Base-by-base conservation (phyloP, 1,139 yeast genomes). In the Suhomyces chickasaworum region DNA sequence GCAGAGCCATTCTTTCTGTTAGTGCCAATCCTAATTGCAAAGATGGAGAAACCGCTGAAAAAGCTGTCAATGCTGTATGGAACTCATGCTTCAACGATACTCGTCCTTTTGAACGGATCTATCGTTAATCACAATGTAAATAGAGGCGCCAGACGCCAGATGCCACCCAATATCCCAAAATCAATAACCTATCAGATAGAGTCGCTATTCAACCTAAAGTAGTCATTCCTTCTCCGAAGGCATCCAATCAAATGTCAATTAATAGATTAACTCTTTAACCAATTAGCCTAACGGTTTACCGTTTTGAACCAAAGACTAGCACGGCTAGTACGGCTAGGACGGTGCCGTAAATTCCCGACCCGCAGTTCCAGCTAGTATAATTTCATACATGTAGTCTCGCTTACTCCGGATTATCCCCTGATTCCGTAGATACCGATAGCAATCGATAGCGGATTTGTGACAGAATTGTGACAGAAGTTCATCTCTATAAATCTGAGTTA, bases 81-180 rank as follows among this genome's bases (percentile, higher is more conserved):
- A 87, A 85, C 53, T 85, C 95, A 29, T 93, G 99, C 63, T 95
- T 90, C 63, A 84, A 84, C 59, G 99, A 93, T 63, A 93, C 99
- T 2, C 75, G 99, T 57, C 99, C 99, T 0, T 93, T 89, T 66
- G 99, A 93, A 59, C 84, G 89, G 59, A 90, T 91, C 25, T 91
- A 89, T 62, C 73, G 86, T 54, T 86, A 17, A 29, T 5, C 3
- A 13, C 7, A 15, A 12, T 29, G 32, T 29, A 29, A 12, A 29
- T 29, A 29, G 32, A 15, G 32, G 32, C 32, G 32, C 32, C 32
- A 29, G 17, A 3, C 32, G 32, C 32, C 32, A 15, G 7, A 20
- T 20, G 3, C 17, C 32, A 13, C 10, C 17, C 32, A 13, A 29
- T 29, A 29, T 13, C 17, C 16, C 17, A n/a, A n/a, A n/a, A n/a